Base-by-base conservation (phyloP, 257 asterid genomes). In the Jaltomata sinuosa region DNA sequence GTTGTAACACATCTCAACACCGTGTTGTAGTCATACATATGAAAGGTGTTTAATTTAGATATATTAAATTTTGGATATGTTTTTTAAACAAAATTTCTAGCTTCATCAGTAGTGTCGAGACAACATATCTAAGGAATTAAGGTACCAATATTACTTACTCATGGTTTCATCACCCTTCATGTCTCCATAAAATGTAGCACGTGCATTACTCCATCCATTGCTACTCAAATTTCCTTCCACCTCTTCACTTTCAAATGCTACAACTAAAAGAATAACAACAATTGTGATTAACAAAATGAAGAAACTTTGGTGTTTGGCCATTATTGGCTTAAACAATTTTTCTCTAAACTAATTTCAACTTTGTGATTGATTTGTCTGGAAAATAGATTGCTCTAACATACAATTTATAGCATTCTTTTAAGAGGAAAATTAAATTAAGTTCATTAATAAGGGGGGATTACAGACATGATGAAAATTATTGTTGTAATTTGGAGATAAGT, bases 131-230 rank as follows among this genome's bases (percentile, higher is more conserved):
- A 67, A 34, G 10, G 16, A 67, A 34, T 67, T 67, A 31, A 65
- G 22, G 14, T 65, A 15, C 14, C 15, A 31, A 5, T 65, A 8
- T 65, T 34, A 68, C 77, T 18, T 64, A 83, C 85, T 5, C 76
- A 83, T 83, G 6, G 85, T 83, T 49, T 55, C 68, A 0, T 1
- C 27, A 19, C 81, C 81, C 1, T 11, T 5, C 9, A 27, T 40
- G 53, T 54, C 52, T 11, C 85, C 85, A 21, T 83, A 83, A 67
- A 62, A 83, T 71, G 85, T 83, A 19, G 80, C 85, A 47, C 47
- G 85, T 11, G 80, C 85, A 11, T 47, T 25, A 10, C 15, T n/a
- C 85, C 85, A 83, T 47, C 42, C 78, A 12, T n/a, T 3, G 2
- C 1, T 8, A 45, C 3, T 4, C 38, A 74, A 25, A 42, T 47